Evolutionary conservation across 169 alveolate genomes (phyloP).

Genomic region (Sarcocystis neurona): DNA sequence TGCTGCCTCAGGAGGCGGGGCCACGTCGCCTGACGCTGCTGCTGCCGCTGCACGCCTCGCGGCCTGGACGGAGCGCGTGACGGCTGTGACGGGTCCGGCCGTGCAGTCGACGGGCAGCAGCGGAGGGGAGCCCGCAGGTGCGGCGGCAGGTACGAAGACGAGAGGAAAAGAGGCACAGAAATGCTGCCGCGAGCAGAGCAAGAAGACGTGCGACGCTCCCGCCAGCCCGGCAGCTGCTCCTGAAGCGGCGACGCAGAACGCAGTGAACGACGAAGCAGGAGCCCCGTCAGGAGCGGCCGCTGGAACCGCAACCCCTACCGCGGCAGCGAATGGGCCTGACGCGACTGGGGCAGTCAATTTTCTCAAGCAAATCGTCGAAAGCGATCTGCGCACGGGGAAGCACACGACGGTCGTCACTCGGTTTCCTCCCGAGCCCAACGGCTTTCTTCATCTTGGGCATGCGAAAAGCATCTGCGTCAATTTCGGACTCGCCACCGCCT

Average conservation of each 20-base stretch:
- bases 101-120: background rate
- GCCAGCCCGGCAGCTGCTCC: background rate
- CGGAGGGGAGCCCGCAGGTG: background rate
- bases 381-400: conserved; percentile 52
- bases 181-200: no score
- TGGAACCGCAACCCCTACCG: background rate
- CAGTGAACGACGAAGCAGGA: background rate
- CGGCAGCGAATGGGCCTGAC: conserved; percentile 20
- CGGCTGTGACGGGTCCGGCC: background rate
- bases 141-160: background rate
- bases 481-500: conserved; percentile 92
- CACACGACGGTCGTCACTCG: conserved; percentile 82
- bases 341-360: conserved; percentile 38
- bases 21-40: no score
- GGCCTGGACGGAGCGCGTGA: background rate
- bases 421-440: conserved; percentile 99
- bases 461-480: conserved; percentile 98
- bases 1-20: no score
- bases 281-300: background rate
- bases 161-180: no score
- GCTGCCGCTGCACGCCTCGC: background rate
- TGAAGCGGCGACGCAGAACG: background rate
- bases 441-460: conserved; percentile 99
- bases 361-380: conserved; percentile 46
- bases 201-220: no score